Conservation (phyloP, 2,329 filamentous ascomycete genomes). For the Epichloe elymi region DNA sequence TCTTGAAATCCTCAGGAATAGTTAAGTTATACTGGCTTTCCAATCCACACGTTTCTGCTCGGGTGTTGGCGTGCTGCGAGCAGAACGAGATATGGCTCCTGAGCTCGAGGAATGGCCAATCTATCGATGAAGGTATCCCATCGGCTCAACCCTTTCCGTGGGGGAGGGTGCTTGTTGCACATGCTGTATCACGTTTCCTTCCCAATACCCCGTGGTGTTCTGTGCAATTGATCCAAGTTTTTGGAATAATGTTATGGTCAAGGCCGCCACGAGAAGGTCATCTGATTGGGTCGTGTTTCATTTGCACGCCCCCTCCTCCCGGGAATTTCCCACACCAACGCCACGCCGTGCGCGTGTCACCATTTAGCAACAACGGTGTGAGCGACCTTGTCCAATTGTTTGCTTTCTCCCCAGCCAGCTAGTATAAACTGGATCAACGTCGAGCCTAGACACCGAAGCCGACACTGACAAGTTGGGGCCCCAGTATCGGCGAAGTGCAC, state of each 20-base stretch:
- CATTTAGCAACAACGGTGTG: constrained; percentile 1
- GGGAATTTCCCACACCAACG: constrained; percentile 1
- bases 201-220: not conserved
- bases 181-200: not conserved
- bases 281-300: not conserved
- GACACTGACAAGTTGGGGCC: constrained; percentile 1
- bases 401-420: constrained; percentile 2
- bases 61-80: not conserved
- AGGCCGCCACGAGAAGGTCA: not conserved
- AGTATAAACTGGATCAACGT: not conserved
- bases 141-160: not conserved
- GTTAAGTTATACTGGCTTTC: too few relatives aligned
- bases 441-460: not conserved
- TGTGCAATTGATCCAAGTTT: not conserved
- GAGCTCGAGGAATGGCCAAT: not conserved
- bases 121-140: not conserved
- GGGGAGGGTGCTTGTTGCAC: not conserved
- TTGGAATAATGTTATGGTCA: not conserved
- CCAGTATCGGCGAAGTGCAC: not conserved
- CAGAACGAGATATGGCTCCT: not conserved
- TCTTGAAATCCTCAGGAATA: too few relatives aligned
- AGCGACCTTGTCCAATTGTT: constrained; percentile 6
- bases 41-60: too few relatives aligned
- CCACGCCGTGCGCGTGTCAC: constrained; percentile 6
- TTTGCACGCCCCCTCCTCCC: not conserved